Evolutionary conservation across 2,329 filamentous ascomycete species (phyloP), one percentile per base, ranked within the genome.

Genomic region (Thielaviopsis populi): DNA sequence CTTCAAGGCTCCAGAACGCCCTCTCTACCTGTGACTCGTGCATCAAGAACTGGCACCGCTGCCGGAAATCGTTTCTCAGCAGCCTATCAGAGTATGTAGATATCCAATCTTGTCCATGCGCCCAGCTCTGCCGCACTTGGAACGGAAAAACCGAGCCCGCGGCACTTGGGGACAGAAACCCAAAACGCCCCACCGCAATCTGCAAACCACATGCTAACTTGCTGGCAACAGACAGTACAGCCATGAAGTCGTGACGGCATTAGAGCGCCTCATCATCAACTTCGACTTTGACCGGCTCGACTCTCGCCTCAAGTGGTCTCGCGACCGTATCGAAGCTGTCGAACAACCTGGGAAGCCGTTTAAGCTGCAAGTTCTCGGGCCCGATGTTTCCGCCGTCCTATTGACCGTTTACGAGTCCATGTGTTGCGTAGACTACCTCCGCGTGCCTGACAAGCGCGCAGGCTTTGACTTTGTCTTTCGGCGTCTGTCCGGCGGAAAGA

Each of bases 391-490:
- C 1, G 76, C 82, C 33, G 83, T 89, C 6, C 81, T 95, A 61
- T 82, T 94, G 65, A 86, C 89, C 11, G 82, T 97, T 37, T 96
- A 95, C 69, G 92, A 97, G 72, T 86, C 88, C 0, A 76, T 97
- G 61, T 95, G 91, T 72, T 95, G 88, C 72, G 83, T 91, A 68
- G 80, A 87, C 0, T 90, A 95, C 71, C 78, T 96, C 66, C 79
- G 75, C 54, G 69, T 77, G n/a, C 76, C 79, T 1, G 77, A 78
- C 3, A 78, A 79, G 67, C 76, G 79, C 2, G 69, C 71, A 0
- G 72, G 85, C 68, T 96, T 97, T 71, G 88, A 96, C 71, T 83
- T 81, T 68, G 89, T 95, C 11, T 96, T 97, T 72, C 79, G 83
- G 68, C 80, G 90, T 24, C 84, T 95, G 1, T 89, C 92, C 73